Percentiles rank a stretch among this genome's conserved stretches.
Evolutionary conservation across 192 early-diverging fungal genomes (phyloP).

Genomic region (Gonapodya prolifera): DNA sequence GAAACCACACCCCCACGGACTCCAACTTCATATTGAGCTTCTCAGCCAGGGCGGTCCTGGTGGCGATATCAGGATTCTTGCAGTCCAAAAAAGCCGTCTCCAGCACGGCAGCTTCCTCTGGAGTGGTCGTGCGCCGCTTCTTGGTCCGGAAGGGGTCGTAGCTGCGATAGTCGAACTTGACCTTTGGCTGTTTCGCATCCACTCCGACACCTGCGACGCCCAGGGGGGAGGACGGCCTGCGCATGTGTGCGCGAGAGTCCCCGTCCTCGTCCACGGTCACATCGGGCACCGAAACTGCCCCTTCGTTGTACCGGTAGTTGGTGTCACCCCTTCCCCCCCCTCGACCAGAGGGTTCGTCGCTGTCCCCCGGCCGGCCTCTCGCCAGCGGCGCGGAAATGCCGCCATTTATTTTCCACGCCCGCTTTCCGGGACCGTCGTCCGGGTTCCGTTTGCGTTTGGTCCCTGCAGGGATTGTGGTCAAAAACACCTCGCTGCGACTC

Average conservation of each 20-base stretch:
- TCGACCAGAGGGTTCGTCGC: not conserved
- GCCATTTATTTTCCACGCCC: no score
- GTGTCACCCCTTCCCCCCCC: no score
- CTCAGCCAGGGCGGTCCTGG: not conserved
- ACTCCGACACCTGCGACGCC: no score
- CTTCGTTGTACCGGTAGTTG: no score
- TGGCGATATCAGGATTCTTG: not conserved
- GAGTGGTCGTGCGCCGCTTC: not conserved
- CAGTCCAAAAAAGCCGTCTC: not conserved
- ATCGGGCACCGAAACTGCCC: not conserved
- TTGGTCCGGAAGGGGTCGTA: not conserved
- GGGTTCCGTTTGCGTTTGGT: not conserved
- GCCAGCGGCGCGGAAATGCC: no score
- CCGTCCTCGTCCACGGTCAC: not conserved
- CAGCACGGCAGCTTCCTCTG: not conserved
- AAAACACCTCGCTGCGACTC: no score
- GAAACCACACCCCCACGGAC: not conserved
- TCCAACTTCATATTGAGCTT: not conserved
- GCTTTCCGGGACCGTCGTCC: not conserved
- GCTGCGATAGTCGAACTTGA: not conserved
- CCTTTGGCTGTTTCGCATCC: not conserved
- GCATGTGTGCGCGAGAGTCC: no score
- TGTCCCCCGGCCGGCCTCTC: not conserved
- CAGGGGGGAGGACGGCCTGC: no score
- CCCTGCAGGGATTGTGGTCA: no score